Base-by-base conservation (phyloP, 2,329 filamentous ascomycete species). In the Nothomitra cinnamomea region DNA sequence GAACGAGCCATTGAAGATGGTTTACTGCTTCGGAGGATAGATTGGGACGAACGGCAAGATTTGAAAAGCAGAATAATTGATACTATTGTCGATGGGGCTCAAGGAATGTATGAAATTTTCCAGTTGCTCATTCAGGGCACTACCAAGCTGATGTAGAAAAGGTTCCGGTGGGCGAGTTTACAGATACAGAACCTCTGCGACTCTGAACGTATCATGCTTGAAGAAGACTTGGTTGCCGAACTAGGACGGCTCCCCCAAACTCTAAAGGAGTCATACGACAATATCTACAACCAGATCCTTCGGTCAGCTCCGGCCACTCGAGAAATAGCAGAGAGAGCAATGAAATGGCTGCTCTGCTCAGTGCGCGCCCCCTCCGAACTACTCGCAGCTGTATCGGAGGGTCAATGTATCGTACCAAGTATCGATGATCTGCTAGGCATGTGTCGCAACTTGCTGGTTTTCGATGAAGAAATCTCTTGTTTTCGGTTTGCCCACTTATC, bases 401-500 rank as follows among this genome's bases (percentile, higher is more conserved):
- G 42, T 12, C 51, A 32, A 24, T 28, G 36, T 32, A 43, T n/a
- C n/a, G n/a, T n/a, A 6, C 22, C 1, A 32, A n/a, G 13, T 56
- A 24, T 55, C 56, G n/a, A 60, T 22, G 21, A 57, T n/a, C 32
- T 63, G 3, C 54, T 61, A 12, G 50, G 60, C 10, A 54, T 62
- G 25, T 64, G 60, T 54, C 58, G 58, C 43, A 64, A 65, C 43
- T 59, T 66, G 13, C 49, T 66, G 13, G 55, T 62, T 21, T 57
- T 60, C 45, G 62, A 66, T 50, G 42, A 51, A 19, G 43, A 59
- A 35, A 43, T 60, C 12, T 55, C 61, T 41, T 56, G 52, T 1
- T 64, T 66, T 56, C 60, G 59, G 7, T 65, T 65, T 54, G 58
- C 60, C 19, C 64, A 66, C 57, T 53, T 63, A n/a, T 65, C 64